A percentile compares a stretch with the other conserved stretches of the same genome.
These are phyloP conservation scores for Calocybe gangraenosa DNA, from an alignment of 768 basidiomycete genomes.

Conservation along the genomic window DNA sequence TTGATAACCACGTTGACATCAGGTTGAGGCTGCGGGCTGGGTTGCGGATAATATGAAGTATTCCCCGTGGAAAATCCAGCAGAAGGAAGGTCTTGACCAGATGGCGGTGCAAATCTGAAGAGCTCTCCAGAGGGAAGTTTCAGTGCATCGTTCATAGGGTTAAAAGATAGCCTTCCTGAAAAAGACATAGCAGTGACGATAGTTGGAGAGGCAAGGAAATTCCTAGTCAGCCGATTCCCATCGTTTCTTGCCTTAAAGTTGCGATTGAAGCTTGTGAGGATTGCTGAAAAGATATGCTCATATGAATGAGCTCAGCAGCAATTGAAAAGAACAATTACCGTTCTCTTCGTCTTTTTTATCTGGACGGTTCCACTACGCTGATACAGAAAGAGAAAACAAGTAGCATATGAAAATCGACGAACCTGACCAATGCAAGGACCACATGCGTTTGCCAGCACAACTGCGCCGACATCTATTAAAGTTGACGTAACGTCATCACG, in stretches of 20 bases:
- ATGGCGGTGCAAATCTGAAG: slow-evolving; percentile 85
- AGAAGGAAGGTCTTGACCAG: slow-evolving; percentile 79
- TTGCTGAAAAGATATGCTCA: slow-evolving; percentile 48
- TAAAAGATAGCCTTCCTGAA: slow-evolving; percentile 89
- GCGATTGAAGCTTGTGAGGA: slow-evolving; percentile 96
- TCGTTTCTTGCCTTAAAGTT: slow-evolving; percentile 91
- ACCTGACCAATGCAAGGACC: slow-evolving; percentile 98
- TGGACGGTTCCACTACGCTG: slow-evolving; percentile 81
- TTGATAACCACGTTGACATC: slow-evolving; percentile 75
- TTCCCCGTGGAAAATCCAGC: slow-evolving; percentile 78
- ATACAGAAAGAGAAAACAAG: slow-evolving; percentile 3
- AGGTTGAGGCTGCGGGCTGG: slow-evolving; percentile 70
- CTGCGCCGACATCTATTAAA: slow-evolving; percentile 86
- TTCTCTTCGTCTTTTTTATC: slow-evolving; percentile 89
- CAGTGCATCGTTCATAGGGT: slow-evolving; percentile 80
- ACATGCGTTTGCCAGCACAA: slow-evolving; percentile 95
- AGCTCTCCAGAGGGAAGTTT: slow-evolving; percentile 60
- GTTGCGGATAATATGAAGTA: slow-evolving; percentile 70
- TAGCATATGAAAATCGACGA: slow-evolving; percentile 4
- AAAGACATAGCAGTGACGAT: slow-evolving; percentile 98
- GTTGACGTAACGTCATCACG: slow-evolving; percentile 82
- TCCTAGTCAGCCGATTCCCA: slow-evolving; percentile 92
- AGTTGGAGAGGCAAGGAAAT: slow-evolving; percentile 96
- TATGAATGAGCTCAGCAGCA: slow-evolving; percentile 3
- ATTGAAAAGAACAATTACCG: slow-evolving; percentile 40